A percentile compares a stretch with the other conserved stretches of the same genome.
Evolutionary conservation across 192 early-diverging fungal genomes (phyloP).

Genomic region (Mortierella claussenii): DNA sequence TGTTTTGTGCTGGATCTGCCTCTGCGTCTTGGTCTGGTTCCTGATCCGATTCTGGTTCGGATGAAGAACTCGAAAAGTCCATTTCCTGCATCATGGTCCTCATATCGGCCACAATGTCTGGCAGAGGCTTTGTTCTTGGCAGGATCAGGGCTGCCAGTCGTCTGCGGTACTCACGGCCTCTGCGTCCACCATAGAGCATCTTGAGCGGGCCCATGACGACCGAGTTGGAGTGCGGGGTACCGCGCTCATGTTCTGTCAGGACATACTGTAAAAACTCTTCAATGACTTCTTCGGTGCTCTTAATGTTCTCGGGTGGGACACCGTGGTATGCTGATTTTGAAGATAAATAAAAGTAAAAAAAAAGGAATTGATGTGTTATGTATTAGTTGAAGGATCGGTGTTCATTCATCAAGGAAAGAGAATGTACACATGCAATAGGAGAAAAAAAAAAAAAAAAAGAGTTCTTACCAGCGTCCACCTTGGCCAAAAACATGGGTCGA

Average conservation of each 20-base stretch:
- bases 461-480: constrained; percentile 61
- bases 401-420: no score
- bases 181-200: constrained; percentile 53
- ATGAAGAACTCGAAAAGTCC: constrained; percentile 7
- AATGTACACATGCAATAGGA: no score
- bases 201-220: constrained; percentile 55
- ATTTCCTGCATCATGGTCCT: constrained; percentile 38
- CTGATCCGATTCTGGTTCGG: constrained; percentile 10
- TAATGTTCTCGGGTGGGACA: constrained; percentile 24
- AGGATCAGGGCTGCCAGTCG: constrained; percentile 28
- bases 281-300: constrained; percentile 43
- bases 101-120: constrained; percentile 33
- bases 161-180: constrained; percentile 48
- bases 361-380: no score
- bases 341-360: background rate
- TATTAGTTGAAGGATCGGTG: no score
- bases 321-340: constrained; percentile 26
- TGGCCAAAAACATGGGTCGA: constrained; percentile 72
- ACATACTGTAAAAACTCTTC: constrained; percentile 49
- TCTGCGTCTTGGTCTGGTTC: no score
- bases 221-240: constrained; percentile 48
- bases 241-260: constrained; percentile 35
- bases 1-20: background rate
- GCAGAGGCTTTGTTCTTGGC: constrained; percentile 33
- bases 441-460: background rate